Percentiles rank a stretch among this genome's conserved stretches.
These are phyloP conservation scores for Nepenthes alata DNA, from an alignment of 179 eudicot genomes.

Conservation along the genomic window DNA sequence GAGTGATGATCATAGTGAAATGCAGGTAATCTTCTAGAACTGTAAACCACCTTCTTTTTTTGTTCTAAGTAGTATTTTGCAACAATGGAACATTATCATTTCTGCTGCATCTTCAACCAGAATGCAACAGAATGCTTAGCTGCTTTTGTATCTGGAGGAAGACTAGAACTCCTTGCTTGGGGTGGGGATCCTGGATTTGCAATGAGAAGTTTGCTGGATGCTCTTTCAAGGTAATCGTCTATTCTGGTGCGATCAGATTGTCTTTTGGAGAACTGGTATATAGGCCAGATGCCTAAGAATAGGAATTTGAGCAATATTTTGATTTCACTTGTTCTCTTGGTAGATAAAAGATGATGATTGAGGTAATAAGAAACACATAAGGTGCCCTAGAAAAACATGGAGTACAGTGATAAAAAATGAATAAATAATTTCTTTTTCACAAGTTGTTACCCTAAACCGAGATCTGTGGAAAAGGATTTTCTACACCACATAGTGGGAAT, in stretches of 20 bases:
- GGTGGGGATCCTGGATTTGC: constrained; percentile 81
- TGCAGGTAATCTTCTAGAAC: constrained; percentile 54
- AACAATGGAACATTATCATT: not conserved
- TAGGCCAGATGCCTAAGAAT: not conserved
- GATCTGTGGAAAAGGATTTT: no score
- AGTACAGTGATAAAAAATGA: no score
- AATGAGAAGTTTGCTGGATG: constrained; percentile 91
- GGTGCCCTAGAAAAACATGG: no score
- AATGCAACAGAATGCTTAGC: constrained; percentile 96
- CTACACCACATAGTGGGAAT: no score
- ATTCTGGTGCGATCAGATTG: not conserved
- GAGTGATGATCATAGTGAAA: constrained; percentile 74
- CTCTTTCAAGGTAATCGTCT: constrained; percentile 66
- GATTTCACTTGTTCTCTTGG: not conserved
- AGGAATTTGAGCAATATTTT: not conserved
- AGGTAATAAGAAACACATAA: no score
- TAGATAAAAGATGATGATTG: no score
- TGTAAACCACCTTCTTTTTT: constrained; percentile 3
- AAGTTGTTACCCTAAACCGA: no score
- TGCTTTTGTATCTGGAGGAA: constrained; percentile 63
- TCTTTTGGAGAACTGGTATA: not conserved
- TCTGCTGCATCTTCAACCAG: constrained; percentile 23
- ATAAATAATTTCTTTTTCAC: no score
- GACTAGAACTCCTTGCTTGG: constrained; percentile 79
- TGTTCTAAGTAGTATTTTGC: not conserved